These are phyloP conservation scores for Nicotiana obtusifolia DNA, from an alignment of 257 asterid genomes.

Conservation along the genomic window DNA sequence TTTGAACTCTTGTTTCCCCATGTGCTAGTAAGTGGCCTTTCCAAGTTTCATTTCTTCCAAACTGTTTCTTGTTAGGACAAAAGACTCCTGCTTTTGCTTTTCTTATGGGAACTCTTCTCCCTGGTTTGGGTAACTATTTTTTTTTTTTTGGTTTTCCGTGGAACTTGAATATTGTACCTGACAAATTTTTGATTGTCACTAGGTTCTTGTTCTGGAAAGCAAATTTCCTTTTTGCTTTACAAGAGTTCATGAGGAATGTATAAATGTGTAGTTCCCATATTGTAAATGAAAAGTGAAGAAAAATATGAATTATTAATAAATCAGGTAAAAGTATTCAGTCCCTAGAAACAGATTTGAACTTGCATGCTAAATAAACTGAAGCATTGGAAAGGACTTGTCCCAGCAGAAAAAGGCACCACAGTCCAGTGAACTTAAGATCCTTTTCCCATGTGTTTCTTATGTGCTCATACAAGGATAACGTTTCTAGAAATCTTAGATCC, in stretches of 20 bases:
- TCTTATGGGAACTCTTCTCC: not conserved
- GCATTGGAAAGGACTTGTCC: too few species aligned
- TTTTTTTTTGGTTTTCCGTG: not conserved
- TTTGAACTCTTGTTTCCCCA: not conserved
- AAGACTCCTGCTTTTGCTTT: not conserved
- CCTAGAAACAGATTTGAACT: too few species aligned
- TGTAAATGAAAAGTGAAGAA: too few species aligned
- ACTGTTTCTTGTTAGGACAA: not conserved
- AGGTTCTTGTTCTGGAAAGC: not conserved
- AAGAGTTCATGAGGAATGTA: not conserved
- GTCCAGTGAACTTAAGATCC: too few species aligned
- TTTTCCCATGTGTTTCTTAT: too few species aligned
- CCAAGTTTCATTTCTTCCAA: not conserved
- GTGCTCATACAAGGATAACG: too few species aligned
- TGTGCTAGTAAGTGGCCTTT: not conserved
- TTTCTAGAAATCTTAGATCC: too few species aligned
- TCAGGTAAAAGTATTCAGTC: too few species aligned
- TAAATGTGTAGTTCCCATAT: not conserved
- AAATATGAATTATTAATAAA: too few species aligned
- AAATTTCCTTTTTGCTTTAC: not conserved
- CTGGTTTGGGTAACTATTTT: not conserved
- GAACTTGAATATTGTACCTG: not conserved
- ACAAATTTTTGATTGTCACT: not conserved
- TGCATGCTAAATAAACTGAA: too few species aligned
- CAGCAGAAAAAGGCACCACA: too few species aligned